A percentile compares a stretch with the other conserved stretches of the same genome.
These are phyloP conservation scores for Chalciporus pseudorubinellus DNA, from an alignment of 768 basidiomycete genomes.

Conservation along the genomic window DNA sequence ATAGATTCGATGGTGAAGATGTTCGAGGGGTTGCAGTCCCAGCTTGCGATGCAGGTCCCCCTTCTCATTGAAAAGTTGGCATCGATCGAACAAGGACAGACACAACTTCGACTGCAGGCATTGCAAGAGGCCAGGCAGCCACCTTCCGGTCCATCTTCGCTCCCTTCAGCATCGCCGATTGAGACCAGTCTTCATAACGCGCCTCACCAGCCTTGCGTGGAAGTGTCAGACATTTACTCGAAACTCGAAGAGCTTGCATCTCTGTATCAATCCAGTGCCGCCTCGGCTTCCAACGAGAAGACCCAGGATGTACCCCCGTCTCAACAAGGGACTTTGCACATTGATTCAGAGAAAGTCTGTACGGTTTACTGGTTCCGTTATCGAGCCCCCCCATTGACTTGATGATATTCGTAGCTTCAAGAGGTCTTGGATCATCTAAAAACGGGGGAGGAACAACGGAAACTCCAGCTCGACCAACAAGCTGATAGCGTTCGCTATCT, in stretches of 20 bases:
- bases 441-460: constrained; percentile 46
- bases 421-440: constrained; percentile 49
- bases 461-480: constrained; percentile 58
- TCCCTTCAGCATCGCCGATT: background rate
- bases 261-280: constrained; percentile 11
- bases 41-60: constrained; percentile 40
- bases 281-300: background rate
- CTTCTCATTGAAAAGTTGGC: constrained; percentile 34
- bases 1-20: constrained; percentile 29
- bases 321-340: constrained; percentile 1
- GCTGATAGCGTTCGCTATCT: constrained; percentile 75
- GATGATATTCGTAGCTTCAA: constrained; percentile 31
- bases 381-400: background rate
- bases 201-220: constrained; percentile 5
- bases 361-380: background rate
- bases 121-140: constrained; percentile 5
- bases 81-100: constrained; percentile 28
- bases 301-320: background rate
- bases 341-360: constrained; percentile 22
- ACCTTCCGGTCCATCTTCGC: constrained; percentile 1
- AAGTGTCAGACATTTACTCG: constrained; percentile 30
- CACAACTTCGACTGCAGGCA: constrained; percentile 16
- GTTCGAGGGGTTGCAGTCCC: constrained; percentile 39
- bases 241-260: constrained; percentile 40
- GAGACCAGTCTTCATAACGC: background rate